Base-by-base conservation (phyloP, 495 filamentous ascomycete genomes). In the Hypoxylon rickii region DNA sequence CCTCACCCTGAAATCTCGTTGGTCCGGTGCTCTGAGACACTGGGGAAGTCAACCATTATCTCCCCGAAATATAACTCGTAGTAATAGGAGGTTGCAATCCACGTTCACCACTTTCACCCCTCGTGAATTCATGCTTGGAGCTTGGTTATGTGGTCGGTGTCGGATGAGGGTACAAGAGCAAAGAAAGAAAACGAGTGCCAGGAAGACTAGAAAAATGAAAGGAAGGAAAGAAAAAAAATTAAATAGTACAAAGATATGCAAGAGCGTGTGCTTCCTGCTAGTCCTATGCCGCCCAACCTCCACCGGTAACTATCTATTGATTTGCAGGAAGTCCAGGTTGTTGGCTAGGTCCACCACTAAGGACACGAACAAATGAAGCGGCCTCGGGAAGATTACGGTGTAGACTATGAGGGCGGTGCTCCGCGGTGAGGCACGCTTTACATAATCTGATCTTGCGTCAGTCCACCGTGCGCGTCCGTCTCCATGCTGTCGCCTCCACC, bases 401-500 rank as follows among this genome's bases (percentile, higher is more conserved):
- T 20, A 17, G 31, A 37, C 37, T 10, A 18, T 31, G 42, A 47
- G 7, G 15, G 26, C 12, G 22, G 37, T 19, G 20, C 13, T n/a
- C 31, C 26, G 0, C 1, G 11, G 21, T 16, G 18, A 3, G 39
- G 8, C 24, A 34, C 32, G 21, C 33, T 37, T 41, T 69, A 98
- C 93, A 96, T 96, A 73, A 98, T 97, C 78, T 98, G 93, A 65
- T 97, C 94, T 70, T 98, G 94, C 2, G 91, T 96, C 62, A 96
- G 70, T 51, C 81, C 83, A 44, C 78, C 84, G 15, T 89, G 85
- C n/a, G 82, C 76, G 60, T 94, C 87, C 22, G 83, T 89, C 61
- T 96, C 91, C 89, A 94, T 96, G 58, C 76, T 80, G 63, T 92
- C 90, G 13, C 81, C 83, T 49, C 76, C 74, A 21, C 76, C 81